Base-by-base conservation (phyloP, 495 filamentous ascomycete species). In the Parathielavia hyrcaniae region DNA sequence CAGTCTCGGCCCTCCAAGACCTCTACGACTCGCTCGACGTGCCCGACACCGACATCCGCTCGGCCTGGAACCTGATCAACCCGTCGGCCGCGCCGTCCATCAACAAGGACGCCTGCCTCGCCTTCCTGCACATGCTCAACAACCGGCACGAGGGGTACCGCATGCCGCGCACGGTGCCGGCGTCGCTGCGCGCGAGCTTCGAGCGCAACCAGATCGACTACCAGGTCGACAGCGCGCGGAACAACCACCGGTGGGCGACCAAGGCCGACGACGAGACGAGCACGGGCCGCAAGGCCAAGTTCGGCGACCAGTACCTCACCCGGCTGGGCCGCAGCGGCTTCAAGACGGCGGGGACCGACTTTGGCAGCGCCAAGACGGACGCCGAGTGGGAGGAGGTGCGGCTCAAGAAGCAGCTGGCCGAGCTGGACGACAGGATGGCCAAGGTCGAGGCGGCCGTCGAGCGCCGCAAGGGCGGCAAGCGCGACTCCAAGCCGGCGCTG, bases 41-140 rank as follows among this genome's bases (percentile, higher is more conserved):
- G 16, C 93, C 93, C 35, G 93, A 97, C 69, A 96, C 91, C 54
- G 93, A 98, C 61, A 80, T 98, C 63, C 83, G 89, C 52, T 89
- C 84, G 16, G 93, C 93, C 10, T 98, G 93, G 93, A 98, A 96
- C 74, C 81, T 97, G 12, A 88, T 97, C 59, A 97, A 97, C 76
- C 92, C 93, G 11, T 88, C 85, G 11, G 87, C 86, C 40, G 77
- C 78, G 4, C 71, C 81, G 43, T 83, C 84, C 23, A 91, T 98
- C 70, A 92, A 89, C 67, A 98, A 97, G 75, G 91, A 98, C 69
- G 91, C 93, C 51, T 84, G 84, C 43, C 84, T 97, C 16, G 91
- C 90, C 7, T 97, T 98, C 77, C 82, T 98, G 23, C 93, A 98
- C 69, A 91, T 97, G 64, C 84, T 98, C 26, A 96, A 93, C 69